Conservation (phyloP, 257 asterid species). For the Cynanchum wilfordii region DNA sequence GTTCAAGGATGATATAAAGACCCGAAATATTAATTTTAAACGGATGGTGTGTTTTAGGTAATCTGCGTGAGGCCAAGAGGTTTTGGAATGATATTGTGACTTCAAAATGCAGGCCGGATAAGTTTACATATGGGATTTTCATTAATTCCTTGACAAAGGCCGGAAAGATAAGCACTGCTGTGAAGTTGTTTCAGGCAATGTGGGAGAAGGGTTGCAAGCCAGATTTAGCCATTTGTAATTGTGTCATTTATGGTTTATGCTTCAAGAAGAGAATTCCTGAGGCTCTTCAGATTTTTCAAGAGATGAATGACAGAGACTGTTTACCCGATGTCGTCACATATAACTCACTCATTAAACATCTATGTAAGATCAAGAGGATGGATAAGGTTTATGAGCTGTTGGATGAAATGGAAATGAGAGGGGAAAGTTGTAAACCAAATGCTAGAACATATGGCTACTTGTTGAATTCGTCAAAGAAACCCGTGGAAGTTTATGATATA, state of each 20-base stretch:
- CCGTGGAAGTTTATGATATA: slow-evolving; percentile 45
- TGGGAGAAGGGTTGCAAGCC: slow-evolving; percentile 64
- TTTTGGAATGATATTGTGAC: slow-evolving; percentile 63
- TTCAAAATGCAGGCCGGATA: slow-evolving; percentile 56
- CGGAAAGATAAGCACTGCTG: slow-evolving; percentile 56
- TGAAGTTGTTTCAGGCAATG: slow-evolving; percentile 58
- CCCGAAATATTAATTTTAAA: slow-evolving; percentile 71
- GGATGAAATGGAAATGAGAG: slow-evolving; percentile 52
- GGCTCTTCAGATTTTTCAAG: slow-evolving; percentile 49
- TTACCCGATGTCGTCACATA: slow-evolving; percentile 56
- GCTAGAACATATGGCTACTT: slow-evolving; percentile 48
- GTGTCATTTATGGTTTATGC: slow-evolving; percentile 71
- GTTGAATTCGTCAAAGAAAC: slow-evolving; percentile 42
- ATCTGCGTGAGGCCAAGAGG: slow-evolving; percentile 72
- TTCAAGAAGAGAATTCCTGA: slow-evolving; percentile 86
- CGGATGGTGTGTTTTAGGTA: slow-evolving; percentile 83
- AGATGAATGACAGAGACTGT: slow-evolving; percentile 49
- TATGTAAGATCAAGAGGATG: slow-evolving; percentile 63
- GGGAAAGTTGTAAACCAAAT: slow-evolving; percentile 46
- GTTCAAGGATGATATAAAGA: slow-evolving; percentile 49
- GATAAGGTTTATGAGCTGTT: slow-evolving; percentile 56
- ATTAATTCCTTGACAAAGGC: slow-evolving; percentile 59
- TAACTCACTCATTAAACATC: slow-evolving; percentile 59
- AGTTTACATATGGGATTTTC: slow-evolving; percentile 56
- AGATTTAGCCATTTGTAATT: slow-evolving; percentile 64